Conservation (phyloP, 306 rosid genomes). For the Castanopsis chinensis region DNA sequence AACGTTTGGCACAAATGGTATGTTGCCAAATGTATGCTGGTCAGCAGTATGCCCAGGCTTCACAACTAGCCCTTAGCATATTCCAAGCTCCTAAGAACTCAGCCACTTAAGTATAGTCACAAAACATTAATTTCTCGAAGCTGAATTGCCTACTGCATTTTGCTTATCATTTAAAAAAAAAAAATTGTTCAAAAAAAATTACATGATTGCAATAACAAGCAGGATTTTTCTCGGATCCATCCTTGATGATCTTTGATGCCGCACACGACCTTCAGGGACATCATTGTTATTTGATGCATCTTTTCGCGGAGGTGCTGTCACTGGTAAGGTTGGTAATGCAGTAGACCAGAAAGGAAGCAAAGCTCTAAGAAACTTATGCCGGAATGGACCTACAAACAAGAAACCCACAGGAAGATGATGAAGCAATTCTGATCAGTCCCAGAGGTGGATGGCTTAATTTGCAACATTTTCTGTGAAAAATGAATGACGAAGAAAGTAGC, state of each 20-base stretch:
- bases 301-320: slow-evolving; percentile 80
- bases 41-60: background rate
- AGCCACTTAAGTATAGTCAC: background rate
- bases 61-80: background rate
- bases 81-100: background rate
- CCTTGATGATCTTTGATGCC: slow-evolving; percentile 83
- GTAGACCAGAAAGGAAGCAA: slow-evolving; percentile 95
- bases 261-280: slow-evolving; percentile 67
- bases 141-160: slow-evolving; percentile 2
- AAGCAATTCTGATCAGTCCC: background rate
- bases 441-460: background rate
- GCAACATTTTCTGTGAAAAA: background rate
- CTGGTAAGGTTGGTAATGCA: slow-evolving; percentile 91
- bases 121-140: background rate
- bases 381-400: slow-evolving; percentile 70
- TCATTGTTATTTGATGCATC: slow-evolving; percentile 60
- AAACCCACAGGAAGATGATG: background rate
- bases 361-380: slow-evolving; percentile 87
- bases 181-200: slow-evolving; percentile 15
- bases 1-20: background rate
- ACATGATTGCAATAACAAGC: slow-evolving; percentile 92
- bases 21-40: slow-evolving; percentile 10
- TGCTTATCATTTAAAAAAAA: slow-evolving; percentile 10
- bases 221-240: slow-evolving; percentile 99
- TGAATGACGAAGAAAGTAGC: background rate